Evolutionary conservation across 1,284 basidiomycete species (phyloP), one percentile per base, ranked within the genome.

Genomic region (Pseudozyma pruni): DNA sequence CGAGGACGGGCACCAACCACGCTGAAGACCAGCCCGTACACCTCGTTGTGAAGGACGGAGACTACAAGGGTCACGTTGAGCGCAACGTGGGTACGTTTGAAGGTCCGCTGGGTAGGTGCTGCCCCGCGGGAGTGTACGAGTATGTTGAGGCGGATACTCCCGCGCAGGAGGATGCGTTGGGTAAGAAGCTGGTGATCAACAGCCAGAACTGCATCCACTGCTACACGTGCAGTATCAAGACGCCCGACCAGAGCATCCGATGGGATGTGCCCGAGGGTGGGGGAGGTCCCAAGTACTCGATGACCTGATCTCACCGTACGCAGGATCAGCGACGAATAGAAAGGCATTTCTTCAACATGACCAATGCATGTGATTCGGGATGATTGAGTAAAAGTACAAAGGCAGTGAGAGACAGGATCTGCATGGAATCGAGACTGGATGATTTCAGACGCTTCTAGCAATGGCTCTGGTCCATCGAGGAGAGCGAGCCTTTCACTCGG

Each of bases 101-200:
- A 2, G 93, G 94, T 16, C 84, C 97, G 25, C 86, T 98, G 22
- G 91, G 90, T 2, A 87, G 90, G 8, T 94, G 90, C 16, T 98
- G 96, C 84, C 96, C 95, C 0, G 96, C 96, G 0, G 92, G 90
- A 4, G 96, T 98, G 27, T 98, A 98, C 84, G 95, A 98, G 85
- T 98, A 98, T 81, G 90, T 95, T 14, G 90, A 87, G 58, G 75
- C 74, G 14, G 88, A 87, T 37, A 87, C 85, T 6, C 85, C 81
- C 14, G 85, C 85, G 0, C 86, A 87, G 50, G 87, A 87, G 63
- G 81, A 85, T 47, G 86, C 86, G 2, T 46, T 63, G 41, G 93
- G 93, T 16, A 93, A 92, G 84, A 93, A 92, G 84, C 86, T 98
- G 58, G 90, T 97, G 17, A 98, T 98, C 84, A 98, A 98, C 84